These are phyloP conservation scores for Sphaerostilbella broomeana DNA, from an alignment of 2,329 filamentous ascomycete species.

Conservation along the genomic window DNA sequence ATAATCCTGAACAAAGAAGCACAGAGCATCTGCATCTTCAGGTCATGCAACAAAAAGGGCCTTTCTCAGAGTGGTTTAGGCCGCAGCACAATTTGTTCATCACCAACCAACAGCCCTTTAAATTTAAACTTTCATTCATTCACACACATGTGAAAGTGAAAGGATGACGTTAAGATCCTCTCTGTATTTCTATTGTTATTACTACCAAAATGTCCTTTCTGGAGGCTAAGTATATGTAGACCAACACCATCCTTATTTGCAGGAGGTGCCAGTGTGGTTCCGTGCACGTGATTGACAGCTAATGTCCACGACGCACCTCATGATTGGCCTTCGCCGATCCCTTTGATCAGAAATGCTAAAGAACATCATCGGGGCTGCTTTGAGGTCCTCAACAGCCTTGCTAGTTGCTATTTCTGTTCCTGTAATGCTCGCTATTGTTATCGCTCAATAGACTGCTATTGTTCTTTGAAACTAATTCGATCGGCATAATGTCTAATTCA, in stretches of 20 bases:
- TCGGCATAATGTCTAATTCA: conserved; percentile 33
- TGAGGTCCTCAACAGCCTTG: neutral
- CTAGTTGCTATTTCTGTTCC: neutral
- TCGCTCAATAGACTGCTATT: conserved; percentile 4
- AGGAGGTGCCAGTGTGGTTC: no score
- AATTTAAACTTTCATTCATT: no score
- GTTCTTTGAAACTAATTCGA: neutral
- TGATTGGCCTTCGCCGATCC: conserved; percentile 1
- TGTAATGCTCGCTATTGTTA: neutral
- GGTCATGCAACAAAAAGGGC: conserved; percentile 9
- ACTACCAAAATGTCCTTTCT: no score
- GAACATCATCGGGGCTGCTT: conserved; percentile 1
- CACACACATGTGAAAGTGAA: no score
- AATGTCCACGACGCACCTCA: conserved; percentile 10
- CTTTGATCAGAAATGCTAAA: neutral
- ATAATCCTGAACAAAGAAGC: neutral
- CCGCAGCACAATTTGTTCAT: no score
- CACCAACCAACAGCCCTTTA: no score
- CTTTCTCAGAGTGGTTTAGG: no score
- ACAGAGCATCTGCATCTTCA: neutral
- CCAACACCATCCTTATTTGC: no score
- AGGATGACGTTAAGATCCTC: no score
- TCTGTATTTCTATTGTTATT: no score
- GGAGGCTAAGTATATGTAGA: no score
- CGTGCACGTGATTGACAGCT: conserved; percentile 10